Percentiles rank a stretch among this genome's conserved stretches.
Evolutionary conservation across 139 green algal genomes (phyloP).

Genomic region (Tetraselmis chui): DNA sequence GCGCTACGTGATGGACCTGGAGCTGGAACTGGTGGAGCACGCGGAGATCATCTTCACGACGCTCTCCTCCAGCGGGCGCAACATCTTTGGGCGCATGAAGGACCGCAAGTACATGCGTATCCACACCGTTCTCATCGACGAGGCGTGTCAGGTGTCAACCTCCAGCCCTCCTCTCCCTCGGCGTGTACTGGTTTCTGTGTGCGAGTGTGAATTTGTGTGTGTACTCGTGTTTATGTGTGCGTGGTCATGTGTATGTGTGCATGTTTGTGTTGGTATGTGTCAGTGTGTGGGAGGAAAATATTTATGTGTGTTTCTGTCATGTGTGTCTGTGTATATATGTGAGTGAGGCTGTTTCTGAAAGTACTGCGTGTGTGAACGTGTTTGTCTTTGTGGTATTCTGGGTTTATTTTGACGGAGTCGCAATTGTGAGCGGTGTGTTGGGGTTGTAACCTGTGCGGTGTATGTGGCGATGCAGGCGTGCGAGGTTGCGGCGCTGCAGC

Average conservation of each 20-base stretch:
- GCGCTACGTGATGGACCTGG: conserved; percentile 19
- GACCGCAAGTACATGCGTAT: not conserved
- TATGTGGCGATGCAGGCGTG: conserved; percentile 71
- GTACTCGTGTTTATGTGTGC: conserved; percentile 12
- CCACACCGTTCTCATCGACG: conserved; percentile 2
- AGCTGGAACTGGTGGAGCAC: conserved; percentile 38
- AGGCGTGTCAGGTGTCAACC: conserved; percentile 14
- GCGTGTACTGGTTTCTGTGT: conserved; percentile 23
- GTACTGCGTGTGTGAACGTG: too few relatives aligned
- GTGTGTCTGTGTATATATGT: too few relatives aligned
- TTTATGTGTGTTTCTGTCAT: too few relatives aligned
- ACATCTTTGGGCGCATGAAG: conserved; percentile 30
- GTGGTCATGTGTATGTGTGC: conserved; percentile 1
- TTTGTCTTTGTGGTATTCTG: too few relatives aligned
- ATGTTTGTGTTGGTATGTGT: too few relatives aligned
- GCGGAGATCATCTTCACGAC: conserved; percentile 86
- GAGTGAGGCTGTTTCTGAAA: too few relatives aligned
- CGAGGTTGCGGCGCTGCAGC: conserved; percentile 77
- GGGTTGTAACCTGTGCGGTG: too few relatives aligned
- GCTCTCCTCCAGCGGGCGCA: conserved; percentile 55
- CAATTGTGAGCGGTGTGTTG: too few relatives aligned
- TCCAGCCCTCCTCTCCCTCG: too few relatives aligned
- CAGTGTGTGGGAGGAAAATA: too few relatives aligned
- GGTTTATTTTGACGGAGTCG: too few relatives aligned
- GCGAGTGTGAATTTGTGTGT: conserved; percentile 17